Evolutionary conservation across 2,329 filamentous ascomycete species (phyloP), one percentile per base, ranked within the genome.

Genomic region (Mariannaea sp.): DNA sequence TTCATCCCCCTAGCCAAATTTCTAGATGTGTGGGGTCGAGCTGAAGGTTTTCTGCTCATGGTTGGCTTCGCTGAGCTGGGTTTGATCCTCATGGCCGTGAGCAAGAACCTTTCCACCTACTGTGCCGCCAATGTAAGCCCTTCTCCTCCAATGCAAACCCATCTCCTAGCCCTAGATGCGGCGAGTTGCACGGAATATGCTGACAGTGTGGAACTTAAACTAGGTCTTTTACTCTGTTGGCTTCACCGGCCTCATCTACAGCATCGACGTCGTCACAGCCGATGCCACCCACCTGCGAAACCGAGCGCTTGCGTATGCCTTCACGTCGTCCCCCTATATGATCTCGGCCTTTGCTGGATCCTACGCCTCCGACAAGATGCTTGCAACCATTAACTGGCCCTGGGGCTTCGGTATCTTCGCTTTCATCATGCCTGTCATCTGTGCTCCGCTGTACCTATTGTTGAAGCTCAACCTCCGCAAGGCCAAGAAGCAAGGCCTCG

Each of bases 191-290:
- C n/a, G n/a, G n/a, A n/a, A n/a, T n/a, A 3, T 8, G 14, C 50
- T 65, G 41, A 65, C 4, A 3, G 9, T 5, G 2, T 14, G 6
- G 5, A 1, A 14, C 4, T 6, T 5, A 32, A 32, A 7, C 5
- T 24, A 72, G 68, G 82, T 88, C 2, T 84, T 88, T 58, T 87
- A 87, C 65, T 79, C 78, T 32, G 77, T 85, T 43, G 86, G 86
- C 10, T 75, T 77, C 49, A 80, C 79, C 2, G 85, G 84, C n/a
- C 72, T 88, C 39, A 79, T 78, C 49, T 88, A 86, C 64, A 77
- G 80, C 19, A 74, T 87, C 24, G 79, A 82, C 56, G 81, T 89
- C 32, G 82, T 89, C 65, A 83, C 85, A 47, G 83, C 86, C 42
- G 87, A 89, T 66, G 84, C 82, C 4, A 84, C 70, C 9, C 61